Evolutionary conservation across 2,329 filamentous ascomycete species (phyloP).

Genomic region (Volutella citrinella): DNA sequence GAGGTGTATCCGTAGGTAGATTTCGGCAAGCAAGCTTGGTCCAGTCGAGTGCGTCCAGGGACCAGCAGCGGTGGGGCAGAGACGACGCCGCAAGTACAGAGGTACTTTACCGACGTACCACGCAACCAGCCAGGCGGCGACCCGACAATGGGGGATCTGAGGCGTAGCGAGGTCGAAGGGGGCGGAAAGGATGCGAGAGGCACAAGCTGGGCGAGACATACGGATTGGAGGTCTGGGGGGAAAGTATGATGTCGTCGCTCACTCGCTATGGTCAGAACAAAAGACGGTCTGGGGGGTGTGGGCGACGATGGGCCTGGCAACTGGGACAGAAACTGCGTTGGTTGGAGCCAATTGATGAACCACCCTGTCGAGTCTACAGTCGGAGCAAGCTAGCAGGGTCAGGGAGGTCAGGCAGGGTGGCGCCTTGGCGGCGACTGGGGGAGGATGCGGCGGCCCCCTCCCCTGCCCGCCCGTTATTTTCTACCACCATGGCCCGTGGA

Average conservation of each 20-base stretch:
- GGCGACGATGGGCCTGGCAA: too few relatives aligned
- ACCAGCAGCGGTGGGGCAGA: slow-evolving; percentile 24
- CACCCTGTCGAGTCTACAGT: slow-evolving; percentile 28
- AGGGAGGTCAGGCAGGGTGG: slow-evolving; percentile 24
- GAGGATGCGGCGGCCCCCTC: slow-evolving; percentile 22
- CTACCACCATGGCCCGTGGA: slow-evolving; percentile 15
- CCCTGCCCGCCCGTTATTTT: slow-evolving; percentile 26
- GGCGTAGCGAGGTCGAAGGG: slow-evolving; percentile 4
- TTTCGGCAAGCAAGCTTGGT: too few relatives aligned
- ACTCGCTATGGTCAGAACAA: slow-evolving; percentile 20
- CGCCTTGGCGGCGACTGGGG: slow-evolving; percentile 23
- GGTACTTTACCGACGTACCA: too few relatives aligned
- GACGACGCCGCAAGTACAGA: slow-evolving; percentile 16
- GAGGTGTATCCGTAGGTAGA: too few relatives aligned
- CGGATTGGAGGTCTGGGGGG: slow-evolving; percentile 16
- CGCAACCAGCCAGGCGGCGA: too few relatives aligned
- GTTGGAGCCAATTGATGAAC: slow-evolving; percentile 27
- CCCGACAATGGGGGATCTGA: too few relatives aligned
- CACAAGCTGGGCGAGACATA: slow-evolving; percentile 21
- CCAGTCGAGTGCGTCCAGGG: too few relatives aligned
- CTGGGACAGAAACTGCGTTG: too few relatives aligned
- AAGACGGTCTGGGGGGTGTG: slow-evolving; percentile 28
- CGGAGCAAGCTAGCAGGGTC: slow-evolving; percentile 25
- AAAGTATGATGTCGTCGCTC: slow-evolving; percentile 26
- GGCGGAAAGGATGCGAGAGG: slow-evolving; percentile 7